Evolutionary conservation across 1,284 basidiomycete genomes (phyloP).

Genomic region (Trametes versicolor): DNA sequence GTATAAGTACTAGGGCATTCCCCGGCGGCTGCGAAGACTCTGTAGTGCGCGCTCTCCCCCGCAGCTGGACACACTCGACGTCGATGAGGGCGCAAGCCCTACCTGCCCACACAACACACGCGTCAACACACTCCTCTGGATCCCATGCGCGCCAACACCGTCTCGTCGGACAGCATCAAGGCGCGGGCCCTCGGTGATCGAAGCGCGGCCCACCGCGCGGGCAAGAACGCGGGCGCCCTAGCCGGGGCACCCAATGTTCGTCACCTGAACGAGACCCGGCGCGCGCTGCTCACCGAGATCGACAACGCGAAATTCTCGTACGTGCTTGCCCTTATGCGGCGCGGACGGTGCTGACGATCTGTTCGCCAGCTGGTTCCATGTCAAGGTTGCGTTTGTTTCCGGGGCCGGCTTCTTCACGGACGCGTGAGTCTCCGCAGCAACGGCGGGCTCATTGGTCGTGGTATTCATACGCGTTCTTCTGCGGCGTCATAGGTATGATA

Average conservation of each 20-base stretch:
- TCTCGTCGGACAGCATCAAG: slow-evolving; percentile 15
- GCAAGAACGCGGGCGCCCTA: background rate
- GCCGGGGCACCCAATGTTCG: slow-evolving; percentile 12
- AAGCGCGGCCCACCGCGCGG: slow-evolving; percentile 4
- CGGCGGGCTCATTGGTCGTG: background rate
- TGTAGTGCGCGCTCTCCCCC: background rate
- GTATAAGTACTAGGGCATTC: slow-evolving; percentile 29
- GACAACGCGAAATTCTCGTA: slow-evolving; percentile 65
- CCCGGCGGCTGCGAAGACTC: background rate
- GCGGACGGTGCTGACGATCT: background rate
- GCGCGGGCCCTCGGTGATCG: slow-evolving; percentile 15
- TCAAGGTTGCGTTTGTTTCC: slow-evolving; percentile 78
- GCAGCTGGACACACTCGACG: slow-evolving; percentile 9
- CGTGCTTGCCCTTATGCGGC: slow-evolving; percentile 38
- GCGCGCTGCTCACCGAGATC: slow-evolving; percentile 61
- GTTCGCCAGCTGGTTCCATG: slow-evolving; percentile 58
- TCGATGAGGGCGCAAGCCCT: slow-evolving; percentile 31
- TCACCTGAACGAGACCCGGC: slow-evolving; percentile 51
- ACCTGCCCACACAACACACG: background rate
- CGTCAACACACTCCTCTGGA: background rate
- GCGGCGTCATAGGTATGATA: slow-evolving; percentile 49
- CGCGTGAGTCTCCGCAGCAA: slow-evolving; percentile 58
- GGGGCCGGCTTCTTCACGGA: slow-evolving; percentile 89
- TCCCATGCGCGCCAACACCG: slow-evolving; percentile 1
- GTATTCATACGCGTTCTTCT: slow-evolving; percentile 1